Percentiles rank a stretch among this genome's conserved stretches.
Evolutionary conservation across 1,139 yeast species (phyloP).

Genomic region (Sugiyamaella neomexicana): DNA sequence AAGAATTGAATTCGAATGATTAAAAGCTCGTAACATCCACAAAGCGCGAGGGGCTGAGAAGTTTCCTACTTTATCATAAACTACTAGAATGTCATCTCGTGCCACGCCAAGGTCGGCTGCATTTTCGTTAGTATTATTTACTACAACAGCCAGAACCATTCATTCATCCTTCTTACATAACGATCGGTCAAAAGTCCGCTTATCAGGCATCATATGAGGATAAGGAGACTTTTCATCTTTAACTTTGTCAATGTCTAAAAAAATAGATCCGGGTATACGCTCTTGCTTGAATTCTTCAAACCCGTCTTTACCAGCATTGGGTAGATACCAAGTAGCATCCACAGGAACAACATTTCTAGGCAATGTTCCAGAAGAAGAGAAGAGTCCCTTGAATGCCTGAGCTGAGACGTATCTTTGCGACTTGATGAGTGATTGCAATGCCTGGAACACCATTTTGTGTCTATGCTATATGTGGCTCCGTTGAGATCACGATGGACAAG

Average conservation of each 20-base stretch:
- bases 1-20: constrained; percentile 65
- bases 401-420: constrained; percentile 21
- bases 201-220: constrained; percentile 88
- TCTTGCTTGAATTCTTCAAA: constrained; percentile 48
- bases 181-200: constrained; percentile 52
- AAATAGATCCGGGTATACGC: constrained; percentile 67
- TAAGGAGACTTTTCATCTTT: constrained; percentile 58
- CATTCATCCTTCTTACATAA: constrained; percentile 40
- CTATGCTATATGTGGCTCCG: too few relatives aligned
- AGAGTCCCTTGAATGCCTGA: constrained; percentile 6
- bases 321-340: constrained; percentile 94
- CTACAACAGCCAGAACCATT: neutral
- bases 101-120: constrained; percentile 40
- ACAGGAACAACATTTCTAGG: constrained; percentile 54
- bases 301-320: constrained; percentile 65
- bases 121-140: neutral
- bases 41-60: constrained; percentile 89
- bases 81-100: constrained; percentile 60
- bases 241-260: constrained; percentile 75
- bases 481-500: too few relatives aligned
- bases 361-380: constrained; percentile 32
- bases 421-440: constrained; percentile 14
- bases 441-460: constrained; percentile 6
- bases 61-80: constrained; percentile 81
- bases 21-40: constrained; percentile 81